Conservation (phyloP, 2,329 filamentous ascomycete species). For the Curvularia verruculosa region DNA sequence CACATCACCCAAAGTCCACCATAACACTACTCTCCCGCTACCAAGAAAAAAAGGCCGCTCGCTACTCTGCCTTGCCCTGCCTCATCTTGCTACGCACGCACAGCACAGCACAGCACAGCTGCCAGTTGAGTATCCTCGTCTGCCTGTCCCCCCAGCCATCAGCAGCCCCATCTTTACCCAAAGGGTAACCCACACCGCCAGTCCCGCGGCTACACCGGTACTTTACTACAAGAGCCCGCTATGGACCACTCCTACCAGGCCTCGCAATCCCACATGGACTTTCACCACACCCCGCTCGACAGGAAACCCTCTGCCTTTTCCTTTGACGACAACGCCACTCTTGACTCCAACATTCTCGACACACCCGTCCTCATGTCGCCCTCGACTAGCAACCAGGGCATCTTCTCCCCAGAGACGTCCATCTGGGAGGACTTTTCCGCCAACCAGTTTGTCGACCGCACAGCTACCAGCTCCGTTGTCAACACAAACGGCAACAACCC, state of each 20-base stretch:
- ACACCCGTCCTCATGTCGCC: constrained; percentile 56
- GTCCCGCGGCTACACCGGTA: constrained; percentile 48
- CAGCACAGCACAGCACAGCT: constrained; percentile 10
- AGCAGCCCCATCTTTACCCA: constrained; percentile 32
- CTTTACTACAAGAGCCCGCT: constrained; percentile 49
- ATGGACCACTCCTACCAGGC: constrained; percentile 44
- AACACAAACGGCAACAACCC: constrained; percentile 54
- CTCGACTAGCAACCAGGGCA: constrained; percentile 55
- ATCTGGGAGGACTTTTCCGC: constrained; percentile 55
- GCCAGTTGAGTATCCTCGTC: constrained; percentile 14
- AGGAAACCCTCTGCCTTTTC: constrained; percentile 47
- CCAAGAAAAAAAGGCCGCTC: constrained; percentile 8
- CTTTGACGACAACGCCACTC: constrained; percentile 61
- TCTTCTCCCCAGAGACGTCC: constrained; percentile 60
- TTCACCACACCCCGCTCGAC: constrained; percentile 46
- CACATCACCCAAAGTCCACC: constrained; percentile 26
- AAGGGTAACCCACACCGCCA: constrained; percentile 49
- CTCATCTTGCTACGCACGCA: constrained; percentile 16
- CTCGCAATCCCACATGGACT: constrained; percentile 45
- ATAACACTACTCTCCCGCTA: constrained; percentile 1
- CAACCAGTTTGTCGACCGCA: constrained; percentile 48
- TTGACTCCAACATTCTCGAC: constrained; percentile 54
- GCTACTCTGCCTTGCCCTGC: constrained; percentile 12
- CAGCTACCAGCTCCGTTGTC: constrained; percentile 46
- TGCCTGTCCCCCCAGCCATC: neutral